Conservation (phyloP, 805 yeast species). For the Torulaspora quercuum region DNA sequence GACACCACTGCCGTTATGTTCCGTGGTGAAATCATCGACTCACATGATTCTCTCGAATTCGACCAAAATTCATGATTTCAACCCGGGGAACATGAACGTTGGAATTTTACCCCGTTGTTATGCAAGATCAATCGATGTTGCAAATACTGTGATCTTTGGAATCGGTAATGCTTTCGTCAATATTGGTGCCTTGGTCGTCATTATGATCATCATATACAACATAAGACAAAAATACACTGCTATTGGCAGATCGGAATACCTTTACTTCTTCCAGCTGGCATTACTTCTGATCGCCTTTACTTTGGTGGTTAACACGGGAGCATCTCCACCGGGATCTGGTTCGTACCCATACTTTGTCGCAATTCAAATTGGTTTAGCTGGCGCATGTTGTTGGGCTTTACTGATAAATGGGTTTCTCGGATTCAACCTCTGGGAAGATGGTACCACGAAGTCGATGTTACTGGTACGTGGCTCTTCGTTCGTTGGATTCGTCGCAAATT, state of each 20-base stretch:
- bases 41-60: conserved; percentile 29
- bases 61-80: conserved; percentile 21
- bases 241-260: conserved; percentile 85
- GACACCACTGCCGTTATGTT: conserved; percentile 76
- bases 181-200: conserved; percentile 63
- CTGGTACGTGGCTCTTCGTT: conserved; percentile 50
- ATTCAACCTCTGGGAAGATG: conserved; percentile 94
- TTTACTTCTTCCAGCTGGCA: conserved; percentile 62
- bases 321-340: conserved; percentile 76
- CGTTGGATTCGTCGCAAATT: conserved; percentile 60
- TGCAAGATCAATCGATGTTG: conserved; percentile 79
- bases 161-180: conserved; percentile 85
- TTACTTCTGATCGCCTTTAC: conserved; percentile 59
- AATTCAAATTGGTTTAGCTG: conserved; percentile 68
- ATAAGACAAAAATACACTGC: conserved; percentile 88
- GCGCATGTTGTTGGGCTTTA: conserved; percentile 67
- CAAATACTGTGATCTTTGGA: conserved; percentile 88
- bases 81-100: conserved; percentile 36
- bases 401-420: conserved; percentile 74
- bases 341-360: conserved; percentile 82
- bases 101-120: conserved; percentile 80
- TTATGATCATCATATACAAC: conserved; percentile 69
- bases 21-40: conserved; percentile 58
- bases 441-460: conserved; percentile 63
- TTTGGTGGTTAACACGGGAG: conserved; percentile 86